Evolutionary conservation across 441 rosid genomes (phyloP).

Genomic region (Theobroma grandiflorum): DNA sequence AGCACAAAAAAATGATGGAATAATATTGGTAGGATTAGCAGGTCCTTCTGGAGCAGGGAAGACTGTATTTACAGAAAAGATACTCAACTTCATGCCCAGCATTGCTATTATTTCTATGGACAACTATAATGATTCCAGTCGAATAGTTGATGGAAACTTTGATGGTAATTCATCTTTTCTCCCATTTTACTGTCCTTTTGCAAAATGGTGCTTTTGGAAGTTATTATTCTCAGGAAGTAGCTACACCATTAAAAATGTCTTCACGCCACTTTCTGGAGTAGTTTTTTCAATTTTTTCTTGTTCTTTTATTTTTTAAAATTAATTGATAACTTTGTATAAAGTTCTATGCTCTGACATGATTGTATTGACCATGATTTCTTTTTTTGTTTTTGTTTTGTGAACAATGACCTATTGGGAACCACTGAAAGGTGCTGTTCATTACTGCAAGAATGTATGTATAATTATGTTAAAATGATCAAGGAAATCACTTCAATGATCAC

Average conservation of each 20-base stretch:
- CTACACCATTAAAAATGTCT: background rate
- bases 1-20: slow-evolving; percentile 86
- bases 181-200: slow-evolving; percentile 18
- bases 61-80: slow-evolving; percentile 93
- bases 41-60: slow-evolving; percentile 99
- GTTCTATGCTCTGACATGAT: background rate
- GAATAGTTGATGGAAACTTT: slow-evolving; percentile 93
- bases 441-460: background rate
- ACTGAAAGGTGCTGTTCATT: background rate
- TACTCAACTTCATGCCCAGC: slow-evolving; percentile 83
- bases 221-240: background rate
- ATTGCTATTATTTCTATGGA: slow-evolving; percentile 95
- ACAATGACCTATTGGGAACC: background rate
- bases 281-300: background rate
- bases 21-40: slow-evolving; percentile 85
- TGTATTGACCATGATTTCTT: background rate
- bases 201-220: background rate
- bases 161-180: slow-evolving; percentile 64
- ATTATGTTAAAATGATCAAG: background rate
- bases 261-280: background rate
- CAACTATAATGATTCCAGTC: slow-evolving; percentile 90
- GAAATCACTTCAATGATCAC: background rate
- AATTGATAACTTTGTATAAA: background rate
- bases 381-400: background rate
- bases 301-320: background rate